Evolutionary conservation across 495 filamentous ascomycete species (phyloP).

Genomic region (Aspergillus nidulans): DNA sequence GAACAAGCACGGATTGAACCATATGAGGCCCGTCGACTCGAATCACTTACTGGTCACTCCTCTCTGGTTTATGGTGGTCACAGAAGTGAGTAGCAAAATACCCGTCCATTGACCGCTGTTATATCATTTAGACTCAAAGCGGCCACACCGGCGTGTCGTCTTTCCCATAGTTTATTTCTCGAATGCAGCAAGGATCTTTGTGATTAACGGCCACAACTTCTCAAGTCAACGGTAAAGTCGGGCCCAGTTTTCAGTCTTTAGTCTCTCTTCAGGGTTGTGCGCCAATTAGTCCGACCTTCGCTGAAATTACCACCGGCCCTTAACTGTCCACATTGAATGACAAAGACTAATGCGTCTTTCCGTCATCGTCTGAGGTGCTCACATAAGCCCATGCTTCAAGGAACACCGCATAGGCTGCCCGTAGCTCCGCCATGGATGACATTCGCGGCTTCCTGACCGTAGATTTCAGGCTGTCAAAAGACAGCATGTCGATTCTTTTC

Average conservation of each 20-base stretch:
- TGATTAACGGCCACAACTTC: background rate
- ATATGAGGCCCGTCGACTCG: background rate
- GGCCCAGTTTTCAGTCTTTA: background rate
- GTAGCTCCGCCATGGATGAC: background rate
- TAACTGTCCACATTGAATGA: background rate
- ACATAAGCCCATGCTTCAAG: slow-evolving; percentile 1
- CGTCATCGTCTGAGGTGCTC: background rate
- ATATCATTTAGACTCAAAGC: background rate
- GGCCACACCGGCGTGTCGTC: background rate
- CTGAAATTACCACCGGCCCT: background rate
- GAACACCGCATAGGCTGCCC: no score
- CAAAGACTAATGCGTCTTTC: background rate
- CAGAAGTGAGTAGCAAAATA: background rate
- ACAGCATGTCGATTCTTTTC: background rate
- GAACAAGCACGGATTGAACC: background rate
- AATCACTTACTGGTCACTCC: background rate
- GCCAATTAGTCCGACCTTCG: background rate
- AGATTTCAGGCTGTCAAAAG: background rate
- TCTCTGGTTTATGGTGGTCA: background rate
- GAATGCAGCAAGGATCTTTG: background rate
- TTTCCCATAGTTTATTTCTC: background rate
- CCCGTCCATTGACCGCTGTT: background rate
- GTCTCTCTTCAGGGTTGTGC: background rate
- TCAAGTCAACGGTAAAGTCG: background rate
- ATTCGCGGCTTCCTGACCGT: background rate